phyloP scores from a whole-genome alignment of 202 grass and related monocot genomes.

The Dendrocalamus latiflorus region DNA sequence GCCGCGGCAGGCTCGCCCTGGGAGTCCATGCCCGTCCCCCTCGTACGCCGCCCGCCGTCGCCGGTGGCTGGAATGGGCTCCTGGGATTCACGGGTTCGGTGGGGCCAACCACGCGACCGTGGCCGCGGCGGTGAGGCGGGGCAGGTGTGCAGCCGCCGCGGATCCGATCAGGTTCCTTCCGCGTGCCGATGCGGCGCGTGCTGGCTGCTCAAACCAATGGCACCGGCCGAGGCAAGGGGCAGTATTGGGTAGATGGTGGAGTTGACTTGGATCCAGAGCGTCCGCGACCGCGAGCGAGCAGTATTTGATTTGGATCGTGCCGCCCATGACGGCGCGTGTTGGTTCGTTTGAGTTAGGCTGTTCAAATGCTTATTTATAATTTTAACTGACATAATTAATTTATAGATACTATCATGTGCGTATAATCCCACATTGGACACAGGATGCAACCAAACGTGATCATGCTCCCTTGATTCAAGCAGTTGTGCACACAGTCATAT shows the following conservation, averaged over 20 bases:
- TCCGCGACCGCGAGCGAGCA: too few species aligned
- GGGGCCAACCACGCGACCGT: neutral
- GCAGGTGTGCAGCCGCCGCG: neutral
- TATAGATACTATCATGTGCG: too few species aligned
- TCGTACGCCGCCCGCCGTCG: neutral
- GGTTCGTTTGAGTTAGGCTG: too few species aligned
- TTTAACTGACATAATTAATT: too few species aligned
- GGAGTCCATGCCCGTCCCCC: conserved; percentile 13
- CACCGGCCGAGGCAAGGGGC: too few species aligned
- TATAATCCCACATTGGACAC: too few species aligned
- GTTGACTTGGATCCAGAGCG: neutral
- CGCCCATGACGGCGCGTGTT: too few species aligned
- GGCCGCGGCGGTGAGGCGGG: neutral
- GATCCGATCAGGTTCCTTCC: neutral
- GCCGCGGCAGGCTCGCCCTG: neutral
- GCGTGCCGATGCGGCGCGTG: neutral
- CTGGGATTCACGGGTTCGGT: neutral
- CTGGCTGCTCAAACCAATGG: neutral
- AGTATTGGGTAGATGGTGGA: neutral
- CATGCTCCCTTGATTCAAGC: too few species aligned
- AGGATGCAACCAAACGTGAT: too few species aligned
- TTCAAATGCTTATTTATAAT: too few species aligned
- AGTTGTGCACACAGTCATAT: too few species aligned
- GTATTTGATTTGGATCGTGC: too few species aligned
- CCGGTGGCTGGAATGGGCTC: neutral